Evolutionary conservation across 2,329 filamentous ascomycete genomes (phyloP).

Genomic region (Neonectria neomacrospora): DNA sequence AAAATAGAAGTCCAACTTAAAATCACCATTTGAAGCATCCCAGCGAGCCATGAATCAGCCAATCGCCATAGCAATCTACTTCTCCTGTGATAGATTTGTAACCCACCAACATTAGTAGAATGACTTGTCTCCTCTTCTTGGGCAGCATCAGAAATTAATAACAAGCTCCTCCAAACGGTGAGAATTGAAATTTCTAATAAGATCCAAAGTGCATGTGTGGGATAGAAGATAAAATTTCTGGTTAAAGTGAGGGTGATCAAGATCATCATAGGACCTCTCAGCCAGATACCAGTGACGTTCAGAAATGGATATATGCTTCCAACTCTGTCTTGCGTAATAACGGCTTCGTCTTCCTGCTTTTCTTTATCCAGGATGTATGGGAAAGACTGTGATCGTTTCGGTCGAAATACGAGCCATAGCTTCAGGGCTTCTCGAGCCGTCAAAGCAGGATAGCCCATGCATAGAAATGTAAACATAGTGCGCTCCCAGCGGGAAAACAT

Average conservation of each 20-base stretch:
- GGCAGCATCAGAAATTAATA: constrained; percentile 2
- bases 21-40: constrained; percentile 14
- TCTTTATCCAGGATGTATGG: constrained; percentile 9
- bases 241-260: constrained; percentile 4
- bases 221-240: constrained; percentile 12
- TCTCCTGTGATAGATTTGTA: constrained; percentile 12
- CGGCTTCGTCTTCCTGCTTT: constrained; percentile 2
- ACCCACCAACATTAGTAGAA: constrained; percentile 5
- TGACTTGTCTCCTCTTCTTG: background rate
- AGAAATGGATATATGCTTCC: constrained; percentile 15
- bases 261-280: constrained; percentile 14
- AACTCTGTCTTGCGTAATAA: constrained; percentile 2
- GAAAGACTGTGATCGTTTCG: background rate
- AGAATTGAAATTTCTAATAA: constrained; percentile 14
- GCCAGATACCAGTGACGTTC: constrained; percentile 11
- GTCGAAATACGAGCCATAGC: constrained; percentile 1
- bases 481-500: constrained; percentile 21
- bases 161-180: constrained; percentile 14
- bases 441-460: constrained; percentile 15
- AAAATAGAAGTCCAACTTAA: constrained; percentile 12
- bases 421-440: constrained; percentile 15
- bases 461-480: constrained; percentile 12
- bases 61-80: constrained; percentile 13
- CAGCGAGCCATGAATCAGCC: constrained; percentile 12
- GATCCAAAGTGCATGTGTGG: constrained; percentile 11